phyloP scores from a whole-genome alignment of 441 rosid species.

The Biscutella auriculata region DNA sequence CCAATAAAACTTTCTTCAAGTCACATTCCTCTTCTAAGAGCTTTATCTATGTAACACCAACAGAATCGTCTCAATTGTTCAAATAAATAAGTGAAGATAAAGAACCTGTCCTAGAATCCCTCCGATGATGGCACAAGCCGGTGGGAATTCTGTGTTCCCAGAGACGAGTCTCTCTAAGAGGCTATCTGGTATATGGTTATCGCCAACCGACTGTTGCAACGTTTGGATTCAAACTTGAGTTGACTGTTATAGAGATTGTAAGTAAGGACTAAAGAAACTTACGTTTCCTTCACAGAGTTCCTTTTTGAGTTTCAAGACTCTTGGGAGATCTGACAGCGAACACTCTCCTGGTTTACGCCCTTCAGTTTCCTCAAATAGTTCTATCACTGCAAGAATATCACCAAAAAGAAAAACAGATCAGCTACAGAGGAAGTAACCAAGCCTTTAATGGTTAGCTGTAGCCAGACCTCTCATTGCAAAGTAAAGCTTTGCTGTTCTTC shows the following conservation, averaged over 20 bases:
- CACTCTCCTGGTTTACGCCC: slow-evolving; percentile 44
- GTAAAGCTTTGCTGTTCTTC: slow-evolving; percentile 55
- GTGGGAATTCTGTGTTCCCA: slow-evolving; percentile 49
- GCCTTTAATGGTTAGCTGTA: background rate
- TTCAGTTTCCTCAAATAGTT: slow-evolving; percentile 57
- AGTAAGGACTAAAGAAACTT: background rate
- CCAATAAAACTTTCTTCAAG: background rate
- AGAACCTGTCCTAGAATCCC: slow-evolving; percentile 82
- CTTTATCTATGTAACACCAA: background rate
- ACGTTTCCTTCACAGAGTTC: slow-evolving; percentile 59
- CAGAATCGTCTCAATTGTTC: background rate
- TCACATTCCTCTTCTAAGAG: background rate
- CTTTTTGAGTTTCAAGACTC: slow-evolving; percentile 39
- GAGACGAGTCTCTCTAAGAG: slow-evolving; percentile 56
- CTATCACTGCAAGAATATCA: slow-evolving; percentile 41
- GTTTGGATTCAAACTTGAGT: background rate
- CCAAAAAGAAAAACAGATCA: background rate
- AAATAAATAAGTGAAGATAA: background rate
- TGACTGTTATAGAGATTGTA: too few relatives aligned
- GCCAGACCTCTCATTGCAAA: slow-evolving; percentile 66
- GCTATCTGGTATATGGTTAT: slow-evolving; percentile 46
- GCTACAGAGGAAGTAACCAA: background rate
- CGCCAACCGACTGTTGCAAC: slow-evolving; percentile 39
- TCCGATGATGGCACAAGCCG: slow-evolving; percentile 77
- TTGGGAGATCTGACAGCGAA: slow-evolving; percentile 42